Conservation (phyloP, 2,329 filamentous ascomycete species). For the Amauroascus niger region DNA sequence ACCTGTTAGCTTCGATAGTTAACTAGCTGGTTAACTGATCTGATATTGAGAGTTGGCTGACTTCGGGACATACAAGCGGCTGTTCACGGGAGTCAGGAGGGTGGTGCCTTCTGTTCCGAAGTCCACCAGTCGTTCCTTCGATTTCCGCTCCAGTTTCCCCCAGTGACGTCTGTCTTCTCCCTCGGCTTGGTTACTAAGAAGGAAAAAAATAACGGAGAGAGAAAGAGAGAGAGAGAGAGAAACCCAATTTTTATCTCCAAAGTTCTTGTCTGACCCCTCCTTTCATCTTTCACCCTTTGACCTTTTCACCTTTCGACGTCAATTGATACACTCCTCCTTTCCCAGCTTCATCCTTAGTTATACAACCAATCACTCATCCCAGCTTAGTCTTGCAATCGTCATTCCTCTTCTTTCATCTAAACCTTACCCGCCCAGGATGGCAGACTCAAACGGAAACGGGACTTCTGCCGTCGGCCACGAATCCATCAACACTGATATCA, state of each 20-base stretch:
- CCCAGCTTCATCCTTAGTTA: neutral
- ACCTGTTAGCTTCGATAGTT: no score
- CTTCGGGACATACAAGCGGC: no score
- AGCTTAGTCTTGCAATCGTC: neutral
- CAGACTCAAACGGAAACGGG: conserved; percentile 35
- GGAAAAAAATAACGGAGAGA: no score
- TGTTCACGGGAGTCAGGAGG: conserved; percentile 7
- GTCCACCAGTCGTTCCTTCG: conserved; percentile 3
- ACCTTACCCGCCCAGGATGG: conserved; percentile 25
- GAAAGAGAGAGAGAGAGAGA: no score
- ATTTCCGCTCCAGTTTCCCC: neutral
- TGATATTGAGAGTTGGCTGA: no score
- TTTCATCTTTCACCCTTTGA: neutral
- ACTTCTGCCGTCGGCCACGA: conserved; percentile 52
- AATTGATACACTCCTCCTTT: neutral
- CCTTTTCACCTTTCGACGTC: neutral
- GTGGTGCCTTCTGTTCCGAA: neutral
- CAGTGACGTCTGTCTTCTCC: conserved; percentile 5
- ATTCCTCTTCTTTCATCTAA: neutral
- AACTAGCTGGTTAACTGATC: no score
- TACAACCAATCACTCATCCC: no score
- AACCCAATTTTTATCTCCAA: no score
- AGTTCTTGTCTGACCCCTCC: no score
- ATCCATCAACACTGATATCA: conserved; percentile 89
- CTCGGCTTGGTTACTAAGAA: conserved; percentile 8